These are phyloP conservation scores for Dryas octopetala DNA, from an alignment of 306 rosid genomes.

Conservation along the genomic window DNA sequence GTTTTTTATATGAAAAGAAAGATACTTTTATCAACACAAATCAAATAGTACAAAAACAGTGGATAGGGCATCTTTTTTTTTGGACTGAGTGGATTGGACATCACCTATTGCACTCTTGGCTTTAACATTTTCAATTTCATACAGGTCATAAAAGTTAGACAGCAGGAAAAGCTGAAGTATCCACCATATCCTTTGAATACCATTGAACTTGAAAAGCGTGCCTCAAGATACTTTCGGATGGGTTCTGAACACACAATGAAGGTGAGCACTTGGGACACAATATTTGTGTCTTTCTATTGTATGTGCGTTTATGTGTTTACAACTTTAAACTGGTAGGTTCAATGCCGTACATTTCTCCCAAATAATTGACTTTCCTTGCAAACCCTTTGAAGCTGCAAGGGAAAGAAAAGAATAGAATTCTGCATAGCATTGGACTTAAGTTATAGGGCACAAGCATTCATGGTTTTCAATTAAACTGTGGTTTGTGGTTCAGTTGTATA, in stretches of 20 bases:
- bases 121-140: constrained; percentile 23
- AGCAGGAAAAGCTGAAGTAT: constrained; percentile 72
- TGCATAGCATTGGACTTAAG: neutral
- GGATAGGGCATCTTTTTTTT: too few relatives aligned
- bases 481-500: neutral
- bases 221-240: constrained; percentile 88
- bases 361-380: neutral
- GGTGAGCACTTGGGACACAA: constrained; percentile 37
- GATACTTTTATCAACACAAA: too few relatives aligned
- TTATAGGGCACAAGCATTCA: neutral
- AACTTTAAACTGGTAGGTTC: neutral
- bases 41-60: too few relatives aligned
- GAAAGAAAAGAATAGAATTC: neutral
- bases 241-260: constrained; percentile 98
- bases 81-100: too few relatives aligned
- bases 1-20: neutral
- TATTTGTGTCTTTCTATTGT: neutral
- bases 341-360: neutral
- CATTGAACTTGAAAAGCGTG: constrained; percentile 93
- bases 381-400: neutral
- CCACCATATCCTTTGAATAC: constrained; percentile 94
- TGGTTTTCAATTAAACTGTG: neutral
- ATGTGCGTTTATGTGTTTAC: neutral
- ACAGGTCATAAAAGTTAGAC: constrained; percentile 74
- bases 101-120: neutral